Percentiles rank a stretch among this genome's conserved stretches.
Conservation (phyloP, 208 protist species). For the Leishmania arabica region DNA sequence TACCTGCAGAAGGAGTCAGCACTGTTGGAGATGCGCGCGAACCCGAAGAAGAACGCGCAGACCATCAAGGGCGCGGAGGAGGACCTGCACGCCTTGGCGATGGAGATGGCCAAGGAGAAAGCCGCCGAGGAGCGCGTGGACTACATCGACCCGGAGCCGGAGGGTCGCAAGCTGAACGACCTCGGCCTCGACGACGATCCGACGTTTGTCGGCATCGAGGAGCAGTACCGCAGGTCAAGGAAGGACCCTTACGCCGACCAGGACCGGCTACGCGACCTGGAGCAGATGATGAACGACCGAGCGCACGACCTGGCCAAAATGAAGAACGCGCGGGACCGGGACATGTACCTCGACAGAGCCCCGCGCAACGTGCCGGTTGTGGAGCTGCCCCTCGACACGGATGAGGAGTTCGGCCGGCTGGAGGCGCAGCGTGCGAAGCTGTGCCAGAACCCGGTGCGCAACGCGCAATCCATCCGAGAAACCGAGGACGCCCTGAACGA, state of each 20-base stretch:
- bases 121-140: slow-evolving; percentile 55
- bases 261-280: slow-evolving; percentile 52
- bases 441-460: slow-evolving; percentile 52
- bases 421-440: slow-evolving; percentile 68
- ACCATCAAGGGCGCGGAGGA: slow-evolving; percentile 42
- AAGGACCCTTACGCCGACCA: slow-evolving; percentile 65
- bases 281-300: slow-evolving; percentile 75
- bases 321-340: slow-evolving; percentile 64
- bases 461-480: slow-evolving; percentile 47
- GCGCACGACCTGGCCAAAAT: slow-evolving; percentile 65
- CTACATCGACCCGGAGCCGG: slow-evolving; percentile 70
- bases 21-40: slow-evolving; percentile 41
- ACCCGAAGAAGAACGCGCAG: slow-evolving; percentile 50
- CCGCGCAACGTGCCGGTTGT: slow-evolving; percentile 52
- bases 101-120: slow-evolving; percentile 61
- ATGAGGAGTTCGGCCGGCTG: slow-evolving; percentile 62
- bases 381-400: slow-evolving; percentile 79
- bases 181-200: slow-evolving; percentile 64
- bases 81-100: slow-evolving; percentile 45
- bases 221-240: slow-evolving; percentile 59
- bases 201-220: slow-evolving; percentile 66
- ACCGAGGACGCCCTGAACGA: slow-evolving; percentile 63
- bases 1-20: slow-evolving; percentile 63
- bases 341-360: slow-evolving; percentile 43
- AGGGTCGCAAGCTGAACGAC: slow-evolving; percentile 53